phyloP scores from a whole-genome alignment of 2,329 filamentous ascomycete genomes.

The Botrytis byssoidea region DNA sequence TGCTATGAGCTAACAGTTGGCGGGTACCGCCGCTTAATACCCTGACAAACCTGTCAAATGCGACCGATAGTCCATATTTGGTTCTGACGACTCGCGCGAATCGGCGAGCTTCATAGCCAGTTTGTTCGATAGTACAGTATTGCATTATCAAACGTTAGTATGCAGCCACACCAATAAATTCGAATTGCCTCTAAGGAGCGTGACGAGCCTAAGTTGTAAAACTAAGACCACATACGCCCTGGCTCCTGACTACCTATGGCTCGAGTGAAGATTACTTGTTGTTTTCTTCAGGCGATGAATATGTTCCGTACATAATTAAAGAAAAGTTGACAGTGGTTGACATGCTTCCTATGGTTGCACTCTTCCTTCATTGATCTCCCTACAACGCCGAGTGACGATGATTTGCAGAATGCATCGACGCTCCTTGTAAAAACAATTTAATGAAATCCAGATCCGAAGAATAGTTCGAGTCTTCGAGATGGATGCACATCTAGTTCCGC shows the following conservation, averaged over 20 bases:
- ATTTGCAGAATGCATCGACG: constrained; percentile 17
- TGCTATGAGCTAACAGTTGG: constrained; percentile 10
- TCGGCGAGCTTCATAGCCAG: constrained; percentile 18
- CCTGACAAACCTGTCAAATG: constrained; percentile 16
- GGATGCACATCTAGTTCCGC: constrained; percentile 13
- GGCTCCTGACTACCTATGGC: neutral
- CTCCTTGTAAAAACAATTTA: constrained; percentile 7
- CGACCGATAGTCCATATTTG: constrained; percentile 20
- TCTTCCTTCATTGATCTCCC: constrained; percentile 4
- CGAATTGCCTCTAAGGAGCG: constrained; percentile 11
- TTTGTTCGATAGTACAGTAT: constrained; percentile 21
- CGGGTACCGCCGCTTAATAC: constrained; percentile 18
- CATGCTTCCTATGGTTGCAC: constrained; percentile 12
- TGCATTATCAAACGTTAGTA: constrained; percentile 16
- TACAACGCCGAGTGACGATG: constrained; percentile 20
- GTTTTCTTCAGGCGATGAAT: constrained; percentile 9
- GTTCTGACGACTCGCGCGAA: constrained; percentile 21
- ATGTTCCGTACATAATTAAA: neutral
- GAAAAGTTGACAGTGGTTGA: constrained; percentile 19
- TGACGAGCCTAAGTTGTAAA: constrained; percentile 14
- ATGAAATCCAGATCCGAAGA: constrained; percentile 12
- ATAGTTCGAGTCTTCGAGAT: neutral
- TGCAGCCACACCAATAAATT: constrained; percentile 19
- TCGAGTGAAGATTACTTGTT: neutral
- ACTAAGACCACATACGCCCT: neutral